phyloP scores from a whole-genome alignment of 2,329 filamentous ascomycete species.

The Rhytidhysteron rufulum region DNA sequence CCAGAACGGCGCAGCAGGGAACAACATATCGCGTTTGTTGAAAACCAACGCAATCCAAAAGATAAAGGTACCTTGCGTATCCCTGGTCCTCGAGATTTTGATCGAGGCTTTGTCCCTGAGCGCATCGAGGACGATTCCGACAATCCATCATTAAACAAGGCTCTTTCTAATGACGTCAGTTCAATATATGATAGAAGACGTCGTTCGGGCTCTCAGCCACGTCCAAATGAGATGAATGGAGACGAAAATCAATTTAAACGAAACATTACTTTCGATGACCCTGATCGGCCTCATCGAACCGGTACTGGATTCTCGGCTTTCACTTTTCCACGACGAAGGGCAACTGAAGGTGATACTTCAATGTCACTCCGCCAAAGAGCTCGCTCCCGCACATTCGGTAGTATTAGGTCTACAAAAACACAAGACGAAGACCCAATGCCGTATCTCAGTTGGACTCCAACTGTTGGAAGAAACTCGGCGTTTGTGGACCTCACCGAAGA shows the following conservation, averaged over 20 bases:
- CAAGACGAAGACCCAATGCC: slow-evolving; percentile 59
- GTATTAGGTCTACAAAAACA: slow-evolving; percentile 55
- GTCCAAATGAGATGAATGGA: slow-evolving; percentile 25
- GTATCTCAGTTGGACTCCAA: slow-evolving; percentile 92
- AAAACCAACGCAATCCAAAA: slow-evolving; percentile 72
- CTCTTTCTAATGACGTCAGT: slow-evolving; percentile 22
- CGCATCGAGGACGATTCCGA: slow-evolving; percentile 49
- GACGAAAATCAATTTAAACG: slow-evolving; percentile 42
- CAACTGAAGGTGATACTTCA: slow-evolving; percentile 12
- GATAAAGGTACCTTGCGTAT: slow-evolving; percentile 77
- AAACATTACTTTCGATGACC: slow-evolving; percentile 66
- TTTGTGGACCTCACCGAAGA: slow-evolving; percentile 86
- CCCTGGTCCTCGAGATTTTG: slow-evolving; percentile 85
- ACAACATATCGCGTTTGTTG: slow-evolving; percentile 82
- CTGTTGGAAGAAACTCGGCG: slow-evolving; percentile 85
- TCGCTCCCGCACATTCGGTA: slow-evolving; percentile 54
- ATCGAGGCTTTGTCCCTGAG: slow-evolving; percentile 71
- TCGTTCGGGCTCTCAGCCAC: slow-evolving; percentile 22
- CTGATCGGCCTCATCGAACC: slow-evolving; percentile 40
- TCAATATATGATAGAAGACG: slow-evolving; percentile 7
- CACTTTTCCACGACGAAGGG: slow-evolving; percentile 8
- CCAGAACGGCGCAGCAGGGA: slow-evolving; percentile 58
- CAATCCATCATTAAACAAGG: slow-evolving; percentile 19
- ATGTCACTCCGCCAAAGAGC: slow-evolving; percentile 24
- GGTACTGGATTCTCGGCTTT: slow-evolving; percentile 27